These are phyloP conservation scores for Emergomyces orientalis DNA, from an alignment of 2,329 filamentous ascomycete species.

Conservation along the genomic window DNA sequence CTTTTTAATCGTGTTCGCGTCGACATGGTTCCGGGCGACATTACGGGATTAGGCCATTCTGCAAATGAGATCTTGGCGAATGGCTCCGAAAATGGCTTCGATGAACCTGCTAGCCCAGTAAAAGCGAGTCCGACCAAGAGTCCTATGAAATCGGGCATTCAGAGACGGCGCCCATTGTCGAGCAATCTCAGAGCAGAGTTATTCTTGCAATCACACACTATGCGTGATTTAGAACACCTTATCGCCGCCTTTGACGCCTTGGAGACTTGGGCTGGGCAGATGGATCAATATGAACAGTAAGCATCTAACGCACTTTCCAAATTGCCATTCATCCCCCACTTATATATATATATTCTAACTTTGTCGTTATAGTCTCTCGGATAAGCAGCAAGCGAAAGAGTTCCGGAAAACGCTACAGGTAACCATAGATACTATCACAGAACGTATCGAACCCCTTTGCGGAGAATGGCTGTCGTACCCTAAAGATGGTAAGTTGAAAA, in stretches of 20 bases:
- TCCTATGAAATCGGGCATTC: slow-evolving; percentile 19
- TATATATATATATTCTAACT: not conserved
- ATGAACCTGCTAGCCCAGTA: slow-evolving; percentile 25
- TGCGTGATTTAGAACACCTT: slow-evolving; percentile 60
- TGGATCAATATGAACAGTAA: slow-evolving; percentile 38
- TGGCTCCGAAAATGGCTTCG: slow-evolving; percentile 18
- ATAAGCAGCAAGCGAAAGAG: slow-evolving; percentile 35
- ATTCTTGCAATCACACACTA: slow-evolving; percentile 48
- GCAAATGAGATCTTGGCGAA: slow-evolving; percentile 15
- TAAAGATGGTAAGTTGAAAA: slow-evolving; percentile 43
- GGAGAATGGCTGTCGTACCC: slow-evolving; percentile 51
- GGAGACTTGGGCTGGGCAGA: slow-evolving; percentile 54
- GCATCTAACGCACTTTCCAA: slow-evolving; percentile 15
- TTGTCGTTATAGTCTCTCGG: slow-evolving; percentile 13
- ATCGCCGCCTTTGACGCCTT: slow-evolving; percentile 57
- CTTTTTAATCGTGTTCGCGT: slow-evolving; percentile 45
- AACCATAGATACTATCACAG: slow-evolving; percentile 47
- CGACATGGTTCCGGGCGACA: slow-evolving; percentile 37
- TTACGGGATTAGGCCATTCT: slow-evolving; percentile 29
- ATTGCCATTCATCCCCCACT: not conserved
- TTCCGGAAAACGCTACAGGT: slow-evolving; percentile 49
- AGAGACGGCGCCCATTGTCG: slow-evolving; percentile 23
- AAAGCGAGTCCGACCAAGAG: slow-evolving; percentile 22
- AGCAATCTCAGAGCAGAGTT: slow-evolving; percentile 19
- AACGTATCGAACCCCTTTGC: slow-evolving; percentile 52